phyloP scores from a whole-genome alignment of 1,284 basidiomycete genomes.

The Ustilago shanxiensis region DNA sequence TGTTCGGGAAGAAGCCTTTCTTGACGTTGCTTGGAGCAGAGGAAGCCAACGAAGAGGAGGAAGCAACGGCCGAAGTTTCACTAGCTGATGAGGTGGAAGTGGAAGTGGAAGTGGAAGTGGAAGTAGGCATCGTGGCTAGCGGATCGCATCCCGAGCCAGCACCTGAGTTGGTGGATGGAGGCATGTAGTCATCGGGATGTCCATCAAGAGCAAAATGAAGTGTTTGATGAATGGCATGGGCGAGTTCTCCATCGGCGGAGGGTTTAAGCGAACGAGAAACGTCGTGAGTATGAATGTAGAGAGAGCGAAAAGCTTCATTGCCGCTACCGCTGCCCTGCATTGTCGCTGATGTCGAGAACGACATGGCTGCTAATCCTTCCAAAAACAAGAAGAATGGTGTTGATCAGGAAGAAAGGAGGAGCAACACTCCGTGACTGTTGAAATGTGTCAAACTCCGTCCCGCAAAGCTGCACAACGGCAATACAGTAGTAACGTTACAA shows the following conservation, averaged over 20 bases:
- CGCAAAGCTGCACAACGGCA: not conserved
- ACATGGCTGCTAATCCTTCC: not conserved
- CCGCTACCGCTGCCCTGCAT: not conserved
- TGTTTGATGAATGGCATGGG: slow-evolving; percentile 64
- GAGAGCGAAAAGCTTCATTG: slow-evolving; percentile 26
- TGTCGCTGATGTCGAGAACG: not conserved
- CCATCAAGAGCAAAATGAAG: slow-evolving; percentile 65
- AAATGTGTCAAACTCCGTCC: too few species aligned
- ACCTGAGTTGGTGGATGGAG: slow-evolving; percentile 22
- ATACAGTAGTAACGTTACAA: too few species aligned
- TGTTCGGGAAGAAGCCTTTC: slow-evolving; percentile 53
- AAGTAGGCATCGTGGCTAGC: slow-evolving; percentile 39
- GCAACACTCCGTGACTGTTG: too few species aligned
- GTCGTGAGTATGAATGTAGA: slow-evolving; percentile 63
- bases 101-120: too few species aligned
- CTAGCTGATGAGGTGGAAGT: slow-evolving; percentile 3
- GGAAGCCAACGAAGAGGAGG: slow-evolving; percentile 12
- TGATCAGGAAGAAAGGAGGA: not conserved
- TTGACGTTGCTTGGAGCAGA: slow-evolving; percentile 10
- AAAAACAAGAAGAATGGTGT: not conserved
- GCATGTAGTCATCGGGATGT: slow-evolving; percentile 56
- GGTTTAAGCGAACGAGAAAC: slow-evolving; percentile 61
- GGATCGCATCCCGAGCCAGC: slow-evolving; percentile 34
- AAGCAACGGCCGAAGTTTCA: slow-evolving; percentile 6
- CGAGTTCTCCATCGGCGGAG: slow-evolving; percentile 59